Evolutionary conservation across 148 eudicot species (phyloP).

Genomic region (Selenicereus undatus): DNA sequence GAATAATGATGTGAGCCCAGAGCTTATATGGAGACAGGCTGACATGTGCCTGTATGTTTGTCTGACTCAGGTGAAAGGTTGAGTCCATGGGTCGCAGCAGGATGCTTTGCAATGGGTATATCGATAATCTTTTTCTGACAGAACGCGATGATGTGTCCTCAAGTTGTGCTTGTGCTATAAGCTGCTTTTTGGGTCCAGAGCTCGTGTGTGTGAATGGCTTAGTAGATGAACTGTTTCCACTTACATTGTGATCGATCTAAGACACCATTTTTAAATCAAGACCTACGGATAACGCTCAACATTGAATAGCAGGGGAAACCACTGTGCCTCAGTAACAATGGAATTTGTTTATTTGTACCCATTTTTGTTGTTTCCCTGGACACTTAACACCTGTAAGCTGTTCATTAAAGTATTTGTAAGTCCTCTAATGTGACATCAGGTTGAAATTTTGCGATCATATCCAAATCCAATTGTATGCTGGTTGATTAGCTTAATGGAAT

Average conservation of each 20-base stretch:
- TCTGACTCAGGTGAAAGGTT: constrained; percentile 68
- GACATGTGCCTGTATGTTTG: constrained; percentile 9
- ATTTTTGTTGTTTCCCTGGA: background rate
- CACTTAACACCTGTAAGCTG: background rate
- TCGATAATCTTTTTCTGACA: constrained; percentile 77
- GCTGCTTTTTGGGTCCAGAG: constrained; percentile 7
- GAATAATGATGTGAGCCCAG: background rate
- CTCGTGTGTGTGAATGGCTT: constrained; percentile 1
- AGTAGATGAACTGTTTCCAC: background rate
- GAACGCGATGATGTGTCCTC: background rate
- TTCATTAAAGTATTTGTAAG: background rate
- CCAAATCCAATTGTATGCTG: background rate
- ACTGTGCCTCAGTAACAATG: constrained; percentile 3
- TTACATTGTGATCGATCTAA: background rate
- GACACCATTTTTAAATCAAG: constrained; percentile 7
- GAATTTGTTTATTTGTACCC: constrained; percentile 5
- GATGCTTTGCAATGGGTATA: constrained; percentile 82
- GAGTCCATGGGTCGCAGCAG: constrained; percentile 84
- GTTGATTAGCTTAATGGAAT: background rate
- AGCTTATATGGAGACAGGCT: background rate
- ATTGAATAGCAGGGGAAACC: constrained; percentile 13
- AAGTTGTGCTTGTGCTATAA: background rate
- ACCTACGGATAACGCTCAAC: background rate
- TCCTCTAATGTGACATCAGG: background rate
- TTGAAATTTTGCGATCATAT: background rate